Percentiles rank a stretch among this genome's conserved stretches.
phyloP scores from a whole-genome alignment of 1,284 basidiomycete species.

The Serendipita sp. region DNA sequence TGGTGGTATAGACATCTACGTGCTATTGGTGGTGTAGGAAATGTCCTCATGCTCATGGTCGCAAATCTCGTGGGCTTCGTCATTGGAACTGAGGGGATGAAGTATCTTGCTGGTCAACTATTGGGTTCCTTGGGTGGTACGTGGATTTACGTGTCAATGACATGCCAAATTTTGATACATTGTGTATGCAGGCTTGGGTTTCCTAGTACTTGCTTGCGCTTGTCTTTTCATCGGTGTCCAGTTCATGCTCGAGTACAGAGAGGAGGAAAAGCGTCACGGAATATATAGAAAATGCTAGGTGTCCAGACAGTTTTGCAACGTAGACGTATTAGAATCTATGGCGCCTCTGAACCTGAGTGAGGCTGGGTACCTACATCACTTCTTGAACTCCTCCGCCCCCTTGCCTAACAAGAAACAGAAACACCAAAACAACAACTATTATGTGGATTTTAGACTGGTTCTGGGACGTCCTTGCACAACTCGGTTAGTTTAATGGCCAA shows the following conservation, averaged over 20 bases:
- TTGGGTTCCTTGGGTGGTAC: conserved; percentile 52
- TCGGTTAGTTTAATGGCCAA: conserved; percentile 48
- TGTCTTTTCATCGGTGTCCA: conserved; percentile 77
- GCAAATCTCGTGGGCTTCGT: conserved; percentile 96
- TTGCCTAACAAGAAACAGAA: not conserved
- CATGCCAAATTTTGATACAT: not conserved
- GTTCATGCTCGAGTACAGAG: conserved; percentile 88
- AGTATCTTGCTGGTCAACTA: conserved; percentile 55
- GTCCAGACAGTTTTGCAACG: not conserved
- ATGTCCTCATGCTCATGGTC: conserved; percentile 81
- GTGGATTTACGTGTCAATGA: conserved; percentile 13
- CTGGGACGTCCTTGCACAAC: conserved; percentile 82
- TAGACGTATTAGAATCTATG: not conserved
- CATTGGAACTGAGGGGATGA: conserved; percentile 72
- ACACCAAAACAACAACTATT: conserved; percentile 11
- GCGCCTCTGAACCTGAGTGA: not conserved
- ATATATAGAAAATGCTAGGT: conserved; percentile 44
- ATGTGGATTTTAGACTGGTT: conserved; percentile 93
- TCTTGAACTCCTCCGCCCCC: not conserved
- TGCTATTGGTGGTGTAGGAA: conserved; percentile 73
- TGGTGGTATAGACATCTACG: conserved; percentile 81
- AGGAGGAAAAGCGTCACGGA: conserved; percentile 42
- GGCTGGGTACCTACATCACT: not conserved
- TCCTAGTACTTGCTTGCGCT: conserved; percentile 45
- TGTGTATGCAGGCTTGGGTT: conserved; percentile 44